A percentile compares a stretch with the other conserved stretches of the same genome.
phyloP scores from a whole-genome alignment of 2,329 filamentous ascomycete genomes.

The Dactylellina drechsleri region DNA sequence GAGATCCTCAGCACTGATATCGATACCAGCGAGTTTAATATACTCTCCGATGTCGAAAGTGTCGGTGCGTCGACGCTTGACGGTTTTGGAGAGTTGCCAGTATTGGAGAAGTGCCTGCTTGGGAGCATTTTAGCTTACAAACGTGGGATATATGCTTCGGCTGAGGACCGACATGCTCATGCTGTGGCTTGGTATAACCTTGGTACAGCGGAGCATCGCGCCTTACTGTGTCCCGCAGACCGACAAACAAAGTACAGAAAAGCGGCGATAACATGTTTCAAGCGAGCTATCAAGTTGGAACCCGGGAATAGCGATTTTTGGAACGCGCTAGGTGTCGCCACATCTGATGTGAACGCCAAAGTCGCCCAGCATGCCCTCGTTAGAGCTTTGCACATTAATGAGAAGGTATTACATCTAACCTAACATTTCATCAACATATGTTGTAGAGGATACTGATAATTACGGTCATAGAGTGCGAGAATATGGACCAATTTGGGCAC shows the following conservation, averaged over 20 bases:
- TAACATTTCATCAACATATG: neutral
- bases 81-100: slow-evolving; percentile 62
- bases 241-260: slow-evolving; percentile 74
- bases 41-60: slow-evolving; percentile 76
- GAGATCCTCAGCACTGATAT: slow-evolving; percentile 69
- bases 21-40: slow-evolving; percentile 69
- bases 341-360: slow-evolving; percentile 82
- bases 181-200: slow-evolving; percentile 98
- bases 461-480: slow-evolving; percentile 71
- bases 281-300: slow-evolving; percentile 93
- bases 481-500: slow-evolving; percentile 92
- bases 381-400: slow-evolving; percentile 89
- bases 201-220: slow-evolving; percentile 89
- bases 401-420: slow-evolving; percentile 63
- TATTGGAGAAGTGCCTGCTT: slow-evolving; percentile 71
- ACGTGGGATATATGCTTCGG: slow-evolving; percentile 77
- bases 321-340: slow-evolving; percentile 93
- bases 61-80: slow-evolving; percentile 63
- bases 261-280: slow-evolving; percentile 88
- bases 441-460: neutral
- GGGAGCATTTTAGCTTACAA: slow-evolving; percentile 87
- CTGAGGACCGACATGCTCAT: slow-evolving; percentile 82
- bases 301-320: slow-evolving; percentile 95
- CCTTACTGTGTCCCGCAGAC: slow-evolving; percentile 73
- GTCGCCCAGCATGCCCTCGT: slow-evolving; percentile 95